phyloP scores from a whole-genome alignment of 2,329 filamentous ascomycete genomes.

The Phialophora tarda region DNA sequence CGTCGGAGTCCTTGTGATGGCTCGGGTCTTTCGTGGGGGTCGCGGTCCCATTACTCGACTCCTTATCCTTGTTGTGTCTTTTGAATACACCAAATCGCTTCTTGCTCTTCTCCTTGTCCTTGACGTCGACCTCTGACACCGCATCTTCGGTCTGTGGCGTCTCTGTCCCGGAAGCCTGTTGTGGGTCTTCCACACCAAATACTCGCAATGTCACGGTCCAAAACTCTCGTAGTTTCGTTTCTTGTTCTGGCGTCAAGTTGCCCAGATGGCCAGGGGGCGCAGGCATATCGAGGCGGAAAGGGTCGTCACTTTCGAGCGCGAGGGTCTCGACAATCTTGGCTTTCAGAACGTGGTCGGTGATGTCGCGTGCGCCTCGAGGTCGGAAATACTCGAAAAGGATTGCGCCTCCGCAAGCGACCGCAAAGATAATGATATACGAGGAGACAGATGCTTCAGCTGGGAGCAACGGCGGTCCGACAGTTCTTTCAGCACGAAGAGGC shows the following conservation, averaged over 20 bases:
- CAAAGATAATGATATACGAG: slow-evolving; percentile 33
- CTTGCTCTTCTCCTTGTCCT: slow-evolving; percentile 71
- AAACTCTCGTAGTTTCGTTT: slow-evolving; percentile 83
- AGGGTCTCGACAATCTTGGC: slow-evolving; percentile 45
- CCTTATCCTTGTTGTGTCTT: slow-evolving; percentile 52
- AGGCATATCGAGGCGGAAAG: slow-evolving; percentile 38
- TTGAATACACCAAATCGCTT: slow-evolving; percentile 74
- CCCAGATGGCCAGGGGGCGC: slow-evolving; percentile 72
- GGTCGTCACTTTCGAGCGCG: slow-evolving; percentile 20
- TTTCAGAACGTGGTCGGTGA: slow-evolving; percentile 33
- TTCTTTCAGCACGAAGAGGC: slow-evolving; percentile 3
- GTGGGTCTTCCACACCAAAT: slow-evolving; percentile 63
- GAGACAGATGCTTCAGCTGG: slow-evolving; percentile 30
- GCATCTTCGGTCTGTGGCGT: slow-evolving; percentile 38
- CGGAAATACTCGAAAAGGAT: slow-evolving; percentile 29
- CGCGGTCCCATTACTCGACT: slow-evolving; percentile 46
- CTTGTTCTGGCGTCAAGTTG: slow-evolving; percentile 87
- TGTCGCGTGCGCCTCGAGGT: slow-evolving; percentile 26
- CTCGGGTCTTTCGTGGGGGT: slow-evolving; percentile 47
- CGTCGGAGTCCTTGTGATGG: slow-evolving; percentile 64
- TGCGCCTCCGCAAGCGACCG: slow-evolving; percentile 28
- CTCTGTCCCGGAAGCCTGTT: slow-evolving; percentile 29
- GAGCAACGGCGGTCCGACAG: slow-evolving; percentile 3
- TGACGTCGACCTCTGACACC: slow-evolving; percentile 40
- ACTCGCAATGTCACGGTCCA: slow-evolving; percentile 79